These are phyloP conservation scores for Powellomyces hirtus DNA, from an alignment of 192 early-diverging fungal species.

Conservation along the genomic window DNA sequence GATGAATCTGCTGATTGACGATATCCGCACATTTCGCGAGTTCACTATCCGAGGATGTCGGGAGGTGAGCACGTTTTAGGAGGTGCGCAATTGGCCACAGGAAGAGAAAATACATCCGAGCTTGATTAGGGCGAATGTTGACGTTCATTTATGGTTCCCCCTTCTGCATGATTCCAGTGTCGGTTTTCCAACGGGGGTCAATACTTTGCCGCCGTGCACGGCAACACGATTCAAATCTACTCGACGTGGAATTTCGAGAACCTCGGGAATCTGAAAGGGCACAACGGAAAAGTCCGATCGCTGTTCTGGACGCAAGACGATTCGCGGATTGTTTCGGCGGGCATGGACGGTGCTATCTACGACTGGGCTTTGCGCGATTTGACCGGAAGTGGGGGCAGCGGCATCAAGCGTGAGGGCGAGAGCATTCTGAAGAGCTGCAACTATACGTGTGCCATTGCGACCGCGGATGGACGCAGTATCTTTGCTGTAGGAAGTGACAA, in stretches of 20 bases:
- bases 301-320: constrained; percentile 58
- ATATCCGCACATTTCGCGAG: constrained; percentile 56
- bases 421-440: constrained; percentile 59
- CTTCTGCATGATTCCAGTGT: constrained; percentile 30
- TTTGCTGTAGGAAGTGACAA: constrained; percentile 61
- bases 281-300: constrained; percentile 60
- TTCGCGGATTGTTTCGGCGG: constrained; percentile 52
- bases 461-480: constrained; percentile 49
- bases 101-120: too few species aligned
- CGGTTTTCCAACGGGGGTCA: constrained; percentile 62
- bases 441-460: constrained; percentile 52
- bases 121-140: too few species aligned
- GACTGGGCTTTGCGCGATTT: constrained; percentile 56
- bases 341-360: constrained; percentile 62
- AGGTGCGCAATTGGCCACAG: neutral
- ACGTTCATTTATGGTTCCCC: too few species aligned
- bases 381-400: constrained; percentile 32
- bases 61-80: constrained; percentile 39
- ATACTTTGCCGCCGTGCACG: constrained; percentile 61
- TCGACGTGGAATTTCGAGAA: constrained; percentile 63
- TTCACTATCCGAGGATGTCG: constrained; percentile 59
- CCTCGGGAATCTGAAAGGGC: constrained; percentile 57
- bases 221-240: constrained; percentile 62
- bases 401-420: constrained; percentile 55
- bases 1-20: constrained; percentile 64